phyloP scores from a whole-genome alignment of 331 rosid species.

The Stylosanthes scabra region DNA sequence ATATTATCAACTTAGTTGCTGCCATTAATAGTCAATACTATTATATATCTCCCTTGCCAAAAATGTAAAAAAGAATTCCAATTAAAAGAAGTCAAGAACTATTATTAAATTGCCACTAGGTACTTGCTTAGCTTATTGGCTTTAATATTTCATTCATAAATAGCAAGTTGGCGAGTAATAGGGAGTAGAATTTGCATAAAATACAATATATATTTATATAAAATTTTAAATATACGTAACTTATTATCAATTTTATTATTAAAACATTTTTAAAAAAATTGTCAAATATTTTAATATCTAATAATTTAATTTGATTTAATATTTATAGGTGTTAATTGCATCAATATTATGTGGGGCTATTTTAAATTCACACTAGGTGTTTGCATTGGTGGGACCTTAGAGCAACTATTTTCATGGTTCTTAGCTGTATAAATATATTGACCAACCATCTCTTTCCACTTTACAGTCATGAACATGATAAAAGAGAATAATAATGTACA shows the following conservation, averaged over 20 bases:
- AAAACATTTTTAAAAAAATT: no score
- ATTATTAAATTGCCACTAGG: conserved; percentile 1
- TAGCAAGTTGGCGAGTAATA: conserved; percentile 25
- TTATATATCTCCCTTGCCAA: not conserved
- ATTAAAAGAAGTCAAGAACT: not conserved
- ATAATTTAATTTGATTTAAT: no score
- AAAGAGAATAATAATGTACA: not conserved
- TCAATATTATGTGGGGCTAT: conserved; percentile 9
- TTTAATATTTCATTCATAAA: not conserved
- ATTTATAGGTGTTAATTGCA: not conserved
- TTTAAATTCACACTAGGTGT: conserved; percentile 14
- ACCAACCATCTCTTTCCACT: conserved; percentile 25
- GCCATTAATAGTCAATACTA: not conserved
- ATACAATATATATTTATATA: no score
- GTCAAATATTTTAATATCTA: no score
- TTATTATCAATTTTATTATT: no score
- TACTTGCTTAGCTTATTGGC: conserved; percentile 31
- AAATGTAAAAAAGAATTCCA: not conserved
- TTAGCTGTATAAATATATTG: conserved; percentile 14
- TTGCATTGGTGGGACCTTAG: conserved; percentile 33
- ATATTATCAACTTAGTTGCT: not conserved
- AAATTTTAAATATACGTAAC: no score
- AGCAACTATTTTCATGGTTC: not conserved
- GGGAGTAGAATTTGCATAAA: not conserved
- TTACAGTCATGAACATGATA: not conserved